Conservation (phyloP, 495 filamentous ascomycete species). For the Penicillium flavigenum region DNA sequence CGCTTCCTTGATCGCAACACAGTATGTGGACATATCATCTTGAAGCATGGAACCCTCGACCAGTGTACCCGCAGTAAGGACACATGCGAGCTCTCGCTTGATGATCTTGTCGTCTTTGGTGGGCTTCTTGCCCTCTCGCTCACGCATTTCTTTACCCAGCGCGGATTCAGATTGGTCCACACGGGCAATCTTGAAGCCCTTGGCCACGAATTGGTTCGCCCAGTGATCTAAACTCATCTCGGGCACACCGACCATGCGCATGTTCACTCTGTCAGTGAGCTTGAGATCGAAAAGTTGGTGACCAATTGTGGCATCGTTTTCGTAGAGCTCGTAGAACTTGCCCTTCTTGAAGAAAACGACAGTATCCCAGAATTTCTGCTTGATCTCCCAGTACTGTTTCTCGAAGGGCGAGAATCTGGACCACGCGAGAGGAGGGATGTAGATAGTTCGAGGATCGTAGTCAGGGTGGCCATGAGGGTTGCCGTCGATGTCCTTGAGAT, state of each 20-base stretch:
- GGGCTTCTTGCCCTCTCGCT: conserved; percentile 62
- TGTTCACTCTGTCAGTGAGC: conserved; percentile 96
- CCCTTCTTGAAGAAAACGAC: conserved; percentile 99
- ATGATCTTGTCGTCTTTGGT: conserved; percentile 88
- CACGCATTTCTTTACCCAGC: conserved; percentile 96
- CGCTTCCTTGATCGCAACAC: conserved; percentile 92
- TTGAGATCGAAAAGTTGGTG: conserved; percentile 98
- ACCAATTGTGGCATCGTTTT: conserved; percentile 96
- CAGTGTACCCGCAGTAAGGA: conserved; percentile 87
- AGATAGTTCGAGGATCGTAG: conserved; percentile 88
- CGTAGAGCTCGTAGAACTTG: conserved; percentile 98
- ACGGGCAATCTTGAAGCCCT: conserved; percentile 92
- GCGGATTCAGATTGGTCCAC: conserved; percentile 97
- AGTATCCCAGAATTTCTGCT: conserved; percentile 95
- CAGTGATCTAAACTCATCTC: conserved; percentile 87
- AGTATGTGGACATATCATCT: conserved; percentile 96
- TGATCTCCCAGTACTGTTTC: conserved; percentile 99
- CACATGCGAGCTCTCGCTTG: conserved; percentile 81
- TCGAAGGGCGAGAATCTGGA: conserved; percentile 86
- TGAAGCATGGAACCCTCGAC: conserved; percentile 97
- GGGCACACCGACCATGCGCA: conserved; percentile 96
- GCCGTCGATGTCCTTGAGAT: conserved; percentile 76
- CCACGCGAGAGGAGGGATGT: conserved; percentile 77
- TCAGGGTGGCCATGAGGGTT: conserved; percentile 80
- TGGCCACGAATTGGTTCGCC: conserved; percentile 92